A percentile compares a stretch with the other conserved stretches of the same genome.
phyloP scores from a whole-genome alignment of 805 yeast genomes.

The Lachancea cidri region DNA sequence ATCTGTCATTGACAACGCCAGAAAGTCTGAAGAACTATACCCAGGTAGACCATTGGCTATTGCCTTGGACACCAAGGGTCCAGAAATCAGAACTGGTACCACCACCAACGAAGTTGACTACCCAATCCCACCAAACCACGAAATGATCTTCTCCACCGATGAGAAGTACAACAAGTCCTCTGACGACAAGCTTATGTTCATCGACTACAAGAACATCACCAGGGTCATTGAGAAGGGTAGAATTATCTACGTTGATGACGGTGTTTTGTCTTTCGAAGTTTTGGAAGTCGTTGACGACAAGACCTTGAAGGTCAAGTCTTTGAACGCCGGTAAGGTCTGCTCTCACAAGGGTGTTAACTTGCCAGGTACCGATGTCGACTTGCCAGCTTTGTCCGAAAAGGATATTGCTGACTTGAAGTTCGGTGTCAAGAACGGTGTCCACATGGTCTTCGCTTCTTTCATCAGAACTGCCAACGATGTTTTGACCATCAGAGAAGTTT shows the following conservation, averaged over 20 bases:
- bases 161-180: constrained; percentile 64
- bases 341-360: constrained; percentile 99
- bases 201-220: constrained; percentile 95
- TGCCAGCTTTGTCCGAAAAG: constrained; percentile 96
- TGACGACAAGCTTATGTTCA: constrained; percentile 77
- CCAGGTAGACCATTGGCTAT: constrained; percentile 97
- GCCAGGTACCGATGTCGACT: constrained; percentile 98
- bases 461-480: constrained; percentile 93
- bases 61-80: constrained; percentile 99
- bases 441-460: constrained; percentile 98
- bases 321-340: constrained; percentile 92
- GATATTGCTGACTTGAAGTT: constrained; percentile 87
- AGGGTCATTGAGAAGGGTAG: constrained; percentile 85
- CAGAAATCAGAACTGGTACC: constrained; percentile 98
- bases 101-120: constrained; percentile 75
- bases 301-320: constrained; percentile 80
- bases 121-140: constrained; percentile 80
- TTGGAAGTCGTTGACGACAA: constrained; percentile 70
- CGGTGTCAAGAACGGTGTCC: constrained; percentile 96
- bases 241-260: constrained; percentile 94
- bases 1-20: constrained; percentile 91
- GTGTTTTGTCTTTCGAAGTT: constrained; percentile 94
- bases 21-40: constrained; percentile 84
- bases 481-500: constrained; percentile 81
- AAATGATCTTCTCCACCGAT: constrained; percentile 91